Evolutionary conservation across 2,329 filamentous ascomycete genomes (phyloP), one percentile per base, ranked within the genome.

Genomic region (Chaetothyriales sp.): DNA sequence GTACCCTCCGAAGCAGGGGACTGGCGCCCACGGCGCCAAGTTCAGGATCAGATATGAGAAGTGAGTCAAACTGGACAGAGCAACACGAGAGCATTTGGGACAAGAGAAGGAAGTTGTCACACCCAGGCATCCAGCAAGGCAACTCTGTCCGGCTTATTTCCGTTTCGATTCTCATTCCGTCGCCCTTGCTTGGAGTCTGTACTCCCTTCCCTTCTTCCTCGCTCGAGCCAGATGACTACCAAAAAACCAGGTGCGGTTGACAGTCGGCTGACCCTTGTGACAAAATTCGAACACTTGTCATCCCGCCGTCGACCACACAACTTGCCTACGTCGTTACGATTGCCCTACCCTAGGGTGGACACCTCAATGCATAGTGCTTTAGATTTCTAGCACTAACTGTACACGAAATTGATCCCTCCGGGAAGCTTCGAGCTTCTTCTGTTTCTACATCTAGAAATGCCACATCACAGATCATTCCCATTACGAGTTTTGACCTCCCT

Each of bases 241-340:
- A 6, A 25, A 25, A 6, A 25, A 25, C 22, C 22, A 25, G 22
- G 22, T 25, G 22, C 6, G 22, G 6, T 3, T 25, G 22, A 84
- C 62, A 55, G 81, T 70, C 2, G 77, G 83, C 67, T 85, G 81
- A 0, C 22, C 81, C 82, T 0, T 0, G 81, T 84, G 58, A 84
- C 71, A 56, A 79, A 83, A 56, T 84, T 76, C 1, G 46, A 76
- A 58, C 83, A 10, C 77, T 72, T 1, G 74, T 73, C 54, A 85
- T 60, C 60, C 80, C 85, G 1, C 61, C 60, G 55, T 74, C 75
- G n/a, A 85, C 81, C 46, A 78, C 65, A 55, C 76, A 77, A 1
- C 75, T 70, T 7, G 85, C 80, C 62, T 85, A 81, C 56, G 82
- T 77, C 0, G 80, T 78, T 9, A 76, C 73, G 59, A 78, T 78